phyloP scores from a whole-genome alignment of 192 early-diverging fungal species.

The Backusella tuberculispora region DNA sequence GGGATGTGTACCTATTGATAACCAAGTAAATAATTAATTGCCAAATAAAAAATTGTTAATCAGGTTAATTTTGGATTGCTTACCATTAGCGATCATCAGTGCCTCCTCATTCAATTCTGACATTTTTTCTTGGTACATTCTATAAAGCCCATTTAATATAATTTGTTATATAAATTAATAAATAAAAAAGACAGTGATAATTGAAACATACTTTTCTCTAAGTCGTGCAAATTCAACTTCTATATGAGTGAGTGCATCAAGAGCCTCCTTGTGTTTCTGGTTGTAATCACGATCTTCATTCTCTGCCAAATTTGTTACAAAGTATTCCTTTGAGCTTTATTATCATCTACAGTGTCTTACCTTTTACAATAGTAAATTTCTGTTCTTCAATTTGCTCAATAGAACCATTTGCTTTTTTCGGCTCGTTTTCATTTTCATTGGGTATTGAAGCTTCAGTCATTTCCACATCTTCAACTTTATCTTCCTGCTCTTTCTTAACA shows the following conservation, averaged over 20 bases:
- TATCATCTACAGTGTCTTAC: constrained; percentile 10
- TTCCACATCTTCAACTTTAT: constrained; percentile 2
- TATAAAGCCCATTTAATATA: constrained; percentile 22
- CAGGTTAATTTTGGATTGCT: neutral
- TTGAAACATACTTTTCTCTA: constrained; percentile 55
- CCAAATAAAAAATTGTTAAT: neutral
- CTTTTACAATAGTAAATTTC: neutral
- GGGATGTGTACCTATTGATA: constrained; percentile 47
- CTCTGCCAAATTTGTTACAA: neutral
- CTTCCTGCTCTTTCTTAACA: neutral
- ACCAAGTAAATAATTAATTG: too few relatives aligned
- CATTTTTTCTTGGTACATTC: constrained; percentile 63
- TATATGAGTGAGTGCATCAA: constrained; percentile 58
- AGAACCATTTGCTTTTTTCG: neutral
- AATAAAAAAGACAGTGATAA: neutral
- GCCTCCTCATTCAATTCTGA: constrained; percentile 53
- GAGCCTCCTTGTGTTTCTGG: constrained; percentile 53
- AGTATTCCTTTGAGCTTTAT: neutral
- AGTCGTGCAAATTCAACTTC: constrained; percentile 61
- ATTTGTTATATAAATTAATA: neutral
- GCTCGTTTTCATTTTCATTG: neutral
- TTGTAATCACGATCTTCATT: constrained; percentile 51
- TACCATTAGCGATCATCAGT: constrained; percentile 54
- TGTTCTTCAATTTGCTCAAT: neutral
- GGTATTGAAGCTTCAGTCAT: neutral